Evolutionary conservation across 176 grass and related monocot species (phyloP), one percentile per base, ranked within the genome.

Genomic region (Miscanthus lutarioriparius): DNA sequence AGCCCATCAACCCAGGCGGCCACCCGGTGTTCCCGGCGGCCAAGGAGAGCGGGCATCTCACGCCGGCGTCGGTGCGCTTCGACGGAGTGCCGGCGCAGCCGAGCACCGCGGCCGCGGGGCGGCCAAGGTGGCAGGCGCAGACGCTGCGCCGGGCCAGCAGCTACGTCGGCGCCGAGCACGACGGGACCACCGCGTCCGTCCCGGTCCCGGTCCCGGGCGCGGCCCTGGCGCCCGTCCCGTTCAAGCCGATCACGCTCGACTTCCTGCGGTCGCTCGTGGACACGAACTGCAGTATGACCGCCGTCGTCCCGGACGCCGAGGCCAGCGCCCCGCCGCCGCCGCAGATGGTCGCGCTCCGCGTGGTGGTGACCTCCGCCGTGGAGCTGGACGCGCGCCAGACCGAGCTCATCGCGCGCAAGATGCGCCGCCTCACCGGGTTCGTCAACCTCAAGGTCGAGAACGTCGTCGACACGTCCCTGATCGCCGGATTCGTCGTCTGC

Each of bases 341-440:
- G 72, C 25, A 44, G 25, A 64, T 65, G 81, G 81, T 86, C 74
- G 91, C 90, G 47, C 81, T 99, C 37, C 79, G 87, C 0, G 90
- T 99, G 7, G 81, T 91, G 32, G 93, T 99, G 41, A 84, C 93
- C 30, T 99, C 97, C 75, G 96, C 93, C 20, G 90, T 96, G 71
- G 79, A 86, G 79, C 85, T 99, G 11, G 90, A 95, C 70, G 80
- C 82, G 67, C 80, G 37, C 32, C 97, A 99, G 86, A 92, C 92
- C 7, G 88, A 91, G 67, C 85, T 96, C 70, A 99, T 99, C 74
- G 85, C 93, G 22, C 91, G 85, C 81, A 99, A 99, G 86, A 99
- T 99, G 97, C 91, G 85, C 23, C 87, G 86, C 20, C 83, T 99
- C 76, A 99, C 96, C 0, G 96, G 96, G 3, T 99, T 96, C 88